Percentiles rank a stretch among this genome's conserved stretches.
Evolutionary conservation across 768 basidiomycete species (phyloP).

Genomic region (Agrocybe chaxingu): DNA sequence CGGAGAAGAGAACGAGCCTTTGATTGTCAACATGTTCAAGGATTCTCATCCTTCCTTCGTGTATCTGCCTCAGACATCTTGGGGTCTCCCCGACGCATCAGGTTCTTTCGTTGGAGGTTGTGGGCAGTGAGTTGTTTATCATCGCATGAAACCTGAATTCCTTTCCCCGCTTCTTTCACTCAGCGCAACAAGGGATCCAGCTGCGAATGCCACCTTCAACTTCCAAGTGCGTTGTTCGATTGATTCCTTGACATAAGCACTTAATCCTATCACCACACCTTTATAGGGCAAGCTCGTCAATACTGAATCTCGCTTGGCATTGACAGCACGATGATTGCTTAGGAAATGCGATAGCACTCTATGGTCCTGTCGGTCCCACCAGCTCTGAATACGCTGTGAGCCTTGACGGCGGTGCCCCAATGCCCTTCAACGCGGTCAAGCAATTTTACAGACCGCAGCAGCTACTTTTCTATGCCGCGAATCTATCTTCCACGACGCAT

Average conservation of each 20-base stretch:
- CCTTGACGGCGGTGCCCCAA: constrained; percentile 20
- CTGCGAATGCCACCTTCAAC: too few relatives aligned
- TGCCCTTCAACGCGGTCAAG: constrained; percentile 17
- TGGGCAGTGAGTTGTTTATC: constrained; percentile 35
- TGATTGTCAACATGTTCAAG: constrained; percentile 25
- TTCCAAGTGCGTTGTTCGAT: too few relatives aligned
- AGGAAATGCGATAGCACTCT: constrained; percentile 33
- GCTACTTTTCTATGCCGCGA: constrained; percentile 27
- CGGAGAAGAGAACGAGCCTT: constrained; percentile 20
- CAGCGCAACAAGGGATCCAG: too few relatives aligned
- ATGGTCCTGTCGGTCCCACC: constrained; percentile 34
- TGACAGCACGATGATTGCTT: neutral
- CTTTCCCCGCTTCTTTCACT: too few relatives aligned
- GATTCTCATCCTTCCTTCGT: constrained; percentile 34
- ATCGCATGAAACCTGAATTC: too few relatives aligned
- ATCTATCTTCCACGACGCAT: constrained; percentile 19
- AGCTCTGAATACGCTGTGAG: constrained; percentile 27
- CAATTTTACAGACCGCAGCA: constrained; percentile 20
- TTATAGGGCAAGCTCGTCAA: constrained; percentile 1
- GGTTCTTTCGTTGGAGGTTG: constrained; percentile 43
- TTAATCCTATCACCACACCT: constrained; percentile 10
- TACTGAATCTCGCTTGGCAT: neutral
- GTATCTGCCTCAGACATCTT: constrained; percentile 27
- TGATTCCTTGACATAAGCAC: too few relatives aligned
- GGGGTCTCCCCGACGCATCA: constrained; percentile 29